These are phyloP conservation scores for Chaetomiaceae sp. DNA, from an alignment of 2,329 filamentous ascomycete species.

Conservation along the genomic window DNA sequence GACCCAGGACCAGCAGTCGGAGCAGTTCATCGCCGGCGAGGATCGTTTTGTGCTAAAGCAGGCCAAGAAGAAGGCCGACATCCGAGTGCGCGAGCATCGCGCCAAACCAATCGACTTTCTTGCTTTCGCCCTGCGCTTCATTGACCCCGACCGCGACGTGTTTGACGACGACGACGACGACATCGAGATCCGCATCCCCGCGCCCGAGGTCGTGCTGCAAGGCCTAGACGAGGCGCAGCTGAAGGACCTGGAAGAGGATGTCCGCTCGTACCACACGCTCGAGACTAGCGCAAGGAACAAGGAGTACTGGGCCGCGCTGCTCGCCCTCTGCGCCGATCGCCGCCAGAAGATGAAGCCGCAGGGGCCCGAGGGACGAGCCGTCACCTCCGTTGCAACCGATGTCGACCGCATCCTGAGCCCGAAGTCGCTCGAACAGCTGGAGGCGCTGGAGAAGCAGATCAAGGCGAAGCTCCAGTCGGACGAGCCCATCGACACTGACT, in stretches of 20 bases:
- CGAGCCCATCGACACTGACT: constrained; percentile 91
- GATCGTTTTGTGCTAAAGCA: constrained; percentile 95
- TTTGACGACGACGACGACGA: constrained; percentile 82
- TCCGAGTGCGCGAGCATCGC: constrained; percentile 83
- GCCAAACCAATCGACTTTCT: constrained; percentile 92
- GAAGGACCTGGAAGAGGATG: constrained; percentile 72
- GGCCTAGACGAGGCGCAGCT: constrained; percentile 62
- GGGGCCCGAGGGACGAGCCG: constrained; percentile 62
- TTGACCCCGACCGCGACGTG: constrained; percentile 76
- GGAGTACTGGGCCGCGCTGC: constrained; percentile 90
- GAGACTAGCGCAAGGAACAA: constrained; percentile 72
- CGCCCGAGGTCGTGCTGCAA: constrained; percentile 76
- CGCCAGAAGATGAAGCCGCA: constrained; percentile 58
- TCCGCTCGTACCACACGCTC: constrained; percentile 69
- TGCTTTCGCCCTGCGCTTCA: constrained; percentile 80
- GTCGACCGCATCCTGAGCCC: constrained; percentile 81
- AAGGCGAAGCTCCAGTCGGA: constrained; percentile 77
- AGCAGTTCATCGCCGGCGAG: constrained; percentile 85
- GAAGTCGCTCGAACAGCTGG: constrained; percentile 82
- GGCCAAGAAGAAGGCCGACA: constrained; percentile 95
- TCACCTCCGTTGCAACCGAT: constrained; percentile 77
- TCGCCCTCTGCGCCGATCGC: constrained; percentile 73
- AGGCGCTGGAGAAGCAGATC: constrained; percentile 80
- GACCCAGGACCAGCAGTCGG: constrained; percentile 70
- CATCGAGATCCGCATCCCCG: constrained; percentile 64